phyloP scores from a whole-genome alignment of 2,329 filamentous ascomycete genomes.

The Sporothrix sp. region DNA sequence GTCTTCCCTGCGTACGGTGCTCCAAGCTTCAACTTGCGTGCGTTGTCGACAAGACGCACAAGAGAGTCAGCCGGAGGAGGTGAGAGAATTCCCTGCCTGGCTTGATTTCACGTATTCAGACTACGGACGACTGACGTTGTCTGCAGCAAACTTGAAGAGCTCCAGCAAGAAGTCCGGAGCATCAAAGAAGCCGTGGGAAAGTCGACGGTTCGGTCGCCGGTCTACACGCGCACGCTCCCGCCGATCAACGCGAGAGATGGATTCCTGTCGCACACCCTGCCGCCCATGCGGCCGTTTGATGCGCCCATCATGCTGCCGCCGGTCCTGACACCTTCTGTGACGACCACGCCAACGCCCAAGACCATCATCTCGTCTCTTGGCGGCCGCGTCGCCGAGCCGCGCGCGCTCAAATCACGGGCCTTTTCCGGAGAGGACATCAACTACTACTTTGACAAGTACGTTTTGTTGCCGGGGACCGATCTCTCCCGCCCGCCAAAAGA shows the following conservation, averaged over 20 bases:
- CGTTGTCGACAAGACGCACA: slow-evolving; percentile 19
- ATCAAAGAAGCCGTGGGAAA: slow-evolving; percentile 42
- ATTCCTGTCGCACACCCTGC: slow-evolving; percentile 13
- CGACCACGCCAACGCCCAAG: slow-evolving; percentile 18
- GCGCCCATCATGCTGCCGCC: slow-evolving; percentile 16
- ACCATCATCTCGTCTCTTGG: slow-evolving; percentile 2
- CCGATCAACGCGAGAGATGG: slow-evolving; percentile 17
- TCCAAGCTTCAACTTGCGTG: slow-evolving; percentile 18
- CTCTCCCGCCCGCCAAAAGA: background rate
- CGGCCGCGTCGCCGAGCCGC: slow-evolving; percentile 25
- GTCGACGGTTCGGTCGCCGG: slow-evolving; percentile 14
- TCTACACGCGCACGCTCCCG: slow-evolving; percentile 17
- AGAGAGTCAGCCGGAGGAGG: slow-evolving; percentile 19
- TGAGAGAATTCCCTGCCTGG: background rate
- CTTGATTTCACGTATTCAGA: background rate
- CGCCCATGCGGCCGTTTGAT: slow-evolving; percentile 18
- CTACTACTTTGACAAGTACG: slow-evolving; percentile 44
- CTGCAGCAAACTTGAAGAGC: slow-evolving; percentile 44
- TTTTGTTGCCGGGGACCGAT: too few species aligned
- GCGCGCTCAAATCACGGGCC: slow-evolving; percentile 37
- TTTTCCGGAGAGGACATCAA: slow-evolving; percentile 45
- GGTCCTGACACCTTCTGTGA: slow-evolving; percentile 16
- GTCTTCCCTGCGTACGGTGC: slow-evolving; percentile 18
- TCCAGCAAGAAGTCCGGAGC: slow-evolving; percentile 44
- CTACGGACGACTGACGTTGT: background rate